Evolutionary conservation across 1,284 basidiomycete species (phyloP).

Genomic region (Bjerkandera adusta): DNA sequence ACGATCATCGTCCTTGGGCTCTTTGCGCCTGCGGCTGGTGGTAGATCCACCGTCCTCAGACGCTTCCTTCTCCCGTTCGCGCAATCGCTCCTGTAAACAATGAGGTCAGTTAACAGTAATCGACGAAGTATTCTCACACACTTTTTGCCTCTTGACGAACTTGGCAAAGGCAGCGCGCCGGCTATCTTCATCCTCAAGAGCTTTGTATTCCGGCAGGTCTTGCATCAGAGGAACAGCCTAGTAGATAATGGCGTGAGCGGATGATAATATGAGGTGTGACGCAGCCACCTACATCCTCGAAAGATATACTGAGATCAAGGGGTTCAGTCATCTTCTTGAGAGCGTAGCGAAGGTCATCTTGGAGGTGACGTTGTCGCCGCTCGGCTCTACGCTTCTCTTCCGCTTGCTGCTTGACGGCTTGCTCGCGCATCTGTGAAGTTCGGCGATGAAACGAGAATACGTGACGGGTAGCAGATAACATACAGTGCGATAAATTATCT

Average conservation of each 20-base stretch:
- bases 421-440: slow-evolving; percentile 61
- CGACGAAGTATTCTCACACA: slow-evolving; percentile 20
- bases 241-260: slow-evolving; percentile 7
- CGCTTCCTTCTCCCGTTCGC: slow-evolving; percentile 69
- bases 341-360: slow-evolving; percentile 96
- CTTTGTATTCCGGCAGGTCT: slow-evolving; percentile 80
- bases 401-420: slow-evolving; percentile 69
- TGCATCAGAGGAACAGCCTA: slow-evolving; percentile 76
- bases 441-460: slow-evolving; percentile 5
- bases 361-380: slow-evolving; percentile 80
- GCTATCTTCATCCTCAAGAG: slow-evolving; percentile 79
- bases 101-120: slow-evolving; percentile 10
- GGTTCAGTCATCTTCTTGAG: slow-evolving; percentile 86
- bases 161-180: slow-evolving; percentile 80
- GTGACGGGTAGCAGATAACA: slow-evolving; percentile 26
- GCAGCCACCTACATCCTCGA: slow-evolving; percentile 66
- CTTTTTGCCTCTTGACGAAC: slow-evolving; percentile 86
- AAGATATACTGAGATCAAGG: slow-evolving; percentile 70
- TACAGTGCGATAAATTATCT: slow-evolving; percentile 67
- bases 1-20: slow-evolving; percentile 47
- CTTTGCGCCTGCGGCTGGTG: slow-evolving; percentile 73
- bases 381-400: slow-evolving; percentile 84
- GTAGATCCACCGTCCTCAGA: slow-evolving; percentile 80
- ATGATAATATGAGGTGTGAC: neutral
- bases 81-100: slow-evolving; percentile 65